Base-by-base conservation (phyloP, 495 filamentous ascomycete species). In the Podospora tetraspora region DNA sequence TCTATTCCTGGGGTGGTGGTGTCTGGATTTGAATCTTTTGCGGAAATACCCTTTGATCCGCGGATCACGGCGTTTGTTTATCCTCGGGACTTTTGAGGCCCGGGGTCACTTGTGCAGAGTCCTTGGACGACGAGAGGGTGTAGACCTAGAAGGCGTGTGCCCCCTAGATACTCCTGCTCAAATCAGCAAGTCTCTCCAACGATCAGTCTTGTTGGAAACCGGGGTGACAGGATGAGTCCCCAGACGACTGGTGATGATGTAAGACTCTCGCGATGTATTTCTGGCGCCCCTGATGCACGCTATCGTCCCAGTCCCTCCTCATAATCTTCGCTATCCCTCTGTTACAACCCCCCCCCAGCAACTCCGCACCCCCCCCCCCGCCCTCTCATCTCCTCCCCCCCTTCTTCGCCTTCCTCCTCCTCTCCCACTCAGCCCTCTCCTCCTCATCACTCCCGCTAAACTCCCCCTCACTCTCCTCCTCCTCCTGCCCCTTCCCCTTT, bases 381-480 rank as follows among this genome's bases (percentile, higher is more conserved):
- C n/a, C n/a, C 21, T 25, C 2, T 27, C 22, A 25, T 63, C 43
- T 70, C 70, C 69, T 59, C 71, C 66, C 67, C 72, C 43, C 43
- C 43, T 52, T 73, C 69, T 77, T 81, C 25, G 72, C 75, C 73
- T 75, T 79, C 61, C 79, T 75, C 64, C 77, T 78, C 65, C 80
- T 74, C 73, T 84, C 82, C 79, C 79, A 84, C 73, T 84, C 82
- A 1, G 80, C 82, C 37, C 80, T 78, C 74, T 84, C 82, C 69
- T 84, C 82, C 23, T 84, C 82, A 59, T 84, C 82, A 61, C 82
- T 84, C 34, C 82, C 82, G 5, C 81, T 83, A 63, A 84, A 84
- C 76, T 84, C 82, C 11, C 80, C 82, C 66, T 83, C 81, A 22
- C 83, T 80, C 60, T 83, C 82, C 9, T 75, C 73, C 7, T 78